These are phyloP conservation scores for Penicillium occitanis DNA, from an alignment of 2,329 filamentous ascomycete genomes.

Conservation along the genomic window DNA sequence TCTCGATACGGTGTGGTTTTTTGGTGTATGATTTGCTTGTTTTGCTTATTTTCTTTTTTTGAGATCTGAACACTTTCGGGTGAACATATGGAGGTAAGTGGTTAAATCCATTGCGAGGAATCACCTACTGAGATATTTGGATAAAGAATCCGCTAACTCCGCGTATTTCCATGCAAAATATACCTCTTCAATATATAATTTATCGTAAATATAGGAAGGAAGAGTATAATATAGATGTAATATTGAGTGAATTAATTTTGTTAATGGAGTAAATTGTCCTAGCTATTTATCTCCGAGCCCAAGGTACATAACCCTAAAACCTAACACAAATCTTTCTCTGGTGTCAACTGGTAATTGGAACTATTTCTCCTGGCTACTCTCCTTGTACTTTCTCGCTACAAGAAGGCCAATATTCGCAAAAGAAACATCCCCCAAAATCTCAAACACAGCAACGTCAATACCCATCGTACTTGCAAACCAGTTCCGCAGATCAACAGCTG, in stretches of 20 bases:
- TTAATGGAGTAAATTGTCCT: background rate
- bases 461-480: background rate
- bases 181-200: too few relatives aligned
- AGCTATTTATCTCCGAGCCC: background rate
- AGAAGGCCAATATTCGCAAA: background rate
- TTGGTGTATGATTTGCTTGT: background rate
- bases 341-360: background rate
- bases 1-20: constrained; percentile 17
- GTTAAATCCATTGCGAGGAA: background rate
- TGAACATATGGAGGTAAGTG: background rate
- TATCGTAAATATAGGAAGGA: background rate
- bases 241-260: background rate
- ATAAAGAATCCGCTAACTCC: background rate
- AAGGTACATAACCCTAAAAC: background rate
- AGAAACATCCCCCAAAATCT: background rate
- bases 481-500: background rate
- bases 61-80: background rate
- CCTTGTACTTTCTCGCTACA: background rate
- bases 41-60: background rate
- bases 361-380: background rate
- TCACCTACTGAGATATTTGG: background rate
- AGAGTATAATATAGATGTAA: background rate
- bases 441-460: background rate
- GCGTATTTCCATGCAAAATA: background rate
- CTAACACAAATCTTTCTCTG: background rate